phyloP scores from a whole-genome alignment of 2,329 filamentous ascomycete genomes.

The Tolypocladium amazonense region DNA sequence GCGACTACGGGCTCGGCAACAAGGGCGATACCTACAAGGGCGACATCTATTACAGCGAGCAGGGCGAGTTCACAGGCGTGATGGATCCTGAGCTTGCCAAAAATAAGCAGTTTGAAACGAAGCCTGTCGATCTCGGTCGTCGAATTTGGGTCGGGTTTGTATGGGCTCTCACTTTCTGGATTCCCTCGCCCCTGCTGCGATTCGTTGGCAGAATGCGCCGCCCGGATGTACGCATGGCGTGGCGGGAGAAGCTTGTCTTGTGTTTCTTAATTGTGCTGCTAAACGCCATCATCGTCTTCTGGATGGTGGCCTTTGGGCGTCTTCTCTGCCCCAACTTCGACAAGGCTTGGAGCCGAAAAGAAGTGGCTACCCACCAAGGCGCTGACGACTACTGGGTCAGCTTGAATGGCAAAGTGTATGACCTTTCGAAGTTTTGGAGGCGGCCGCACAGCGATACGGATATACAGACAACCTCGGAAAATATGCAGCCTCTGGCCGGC shows the following conservation, averaged over 20 bases:
- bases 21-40: slow-evolving; percentile 75
- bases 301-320: slow-evolving; percentile 77
- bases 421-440: slow-evolving; percentile 81
- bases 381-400: slow-evolving; percentile 76
- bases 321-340: slow-evolving; percentile 84
- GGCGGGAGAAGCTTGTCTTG: slow-evolving; percentile 88
- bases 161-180: slow-evolving; percentile 88
- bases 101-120: slow-evolving; percentile 64
- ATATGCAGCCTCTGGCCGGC: slow-evolving; percentile 73
- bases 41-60: slow-evolving; percentile 63
- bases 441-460: slow-evolving; percentile 67
- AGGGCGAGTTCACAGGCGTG: slow-evolving; percentile 56
- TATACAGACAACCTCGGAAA: slow-evolving; percentile 45
- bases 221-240: slow-evolving; percentile 91
- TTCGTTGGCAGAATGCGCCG: slow-evolving; percentile 90
- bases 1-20: slow-evolving; percentile 79
- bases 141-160: slow-evolving; percentile 73
- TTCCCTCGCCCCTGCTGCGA: slow-evolving; percentile 75
- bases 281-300: slow-evolving; percentile 79
- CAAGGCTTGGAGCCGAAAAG: slow-evolving; percentile 69
- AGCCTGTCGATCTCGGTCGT: slow-evolving; percentile 51
- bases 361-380: slow-evolving; percentile 63
- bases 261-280: slow-evolving; percentile 70
- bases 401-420: slow-evolving; percentile 81
- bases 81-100: slow-evolving; percentile 71